Base-by-base conservation (phyloP, 106 monocot genomes). In the Xerophyta viscosa region DNA sequence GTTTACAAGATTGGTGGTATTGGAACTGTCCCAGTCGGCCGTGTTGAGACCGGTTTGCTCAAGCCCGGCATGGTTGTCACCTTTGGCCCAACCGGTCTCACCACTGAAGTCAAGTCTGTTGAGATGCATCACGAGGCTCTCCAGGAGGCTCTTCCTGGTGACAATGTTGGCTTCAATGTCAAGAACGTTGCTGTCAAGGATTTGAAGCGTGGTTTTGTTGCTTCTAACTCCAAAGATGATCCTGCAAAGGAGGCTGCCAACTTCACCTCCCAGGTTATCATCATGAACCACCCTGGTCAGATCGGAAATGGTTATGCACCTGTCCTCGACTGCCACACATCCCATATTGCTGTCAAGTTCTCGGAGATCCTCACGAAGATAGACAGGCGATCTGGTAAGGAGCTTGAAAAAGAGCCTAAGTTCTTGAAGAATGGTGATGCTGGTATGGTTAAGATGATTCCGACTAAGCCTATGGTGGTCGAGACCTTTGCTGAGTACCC, bases 1-100 rank as follows among this genome's bases (percentile, higher is more conserved):
- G 58, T 58, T 43, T 58, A 58, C 58, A 58, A 58, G 58, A 58
- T 58, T 43, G 58, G 58, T 28, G 58, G 58, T n/a, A 58, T 58
- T 58, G 58, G 58, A n/a, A 58, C 58, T 44, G 58, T 58, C 12
- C 58, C 58, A 17, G 58, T 45, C 19, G 58, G 58, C 18, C 58
- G 58, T 6, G 58, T 58, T 44, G 58, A 58, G 44, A 58, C 44
- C 20, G 58, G 58, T 17, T 2, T 58, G 8, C 27, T 58, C 3
- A 58, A 58, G 44, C 58, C 58, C 19, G 44, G 58, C 2, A 44
- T 58, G 58, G 58, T 58, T 58, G 58, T 58, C 15, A 44, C 58
- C 11, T 58, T 44, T 28, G 43, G 43, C 7, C 43, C 58, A 18
- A 44, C 42, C n/a, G 58, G 43, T 9, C 54, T 54, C 17, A 44